Base-by-base conservation (phyloP, 2,329 filamentous ascomycete species). In the Trichoderma breve region DNA sequence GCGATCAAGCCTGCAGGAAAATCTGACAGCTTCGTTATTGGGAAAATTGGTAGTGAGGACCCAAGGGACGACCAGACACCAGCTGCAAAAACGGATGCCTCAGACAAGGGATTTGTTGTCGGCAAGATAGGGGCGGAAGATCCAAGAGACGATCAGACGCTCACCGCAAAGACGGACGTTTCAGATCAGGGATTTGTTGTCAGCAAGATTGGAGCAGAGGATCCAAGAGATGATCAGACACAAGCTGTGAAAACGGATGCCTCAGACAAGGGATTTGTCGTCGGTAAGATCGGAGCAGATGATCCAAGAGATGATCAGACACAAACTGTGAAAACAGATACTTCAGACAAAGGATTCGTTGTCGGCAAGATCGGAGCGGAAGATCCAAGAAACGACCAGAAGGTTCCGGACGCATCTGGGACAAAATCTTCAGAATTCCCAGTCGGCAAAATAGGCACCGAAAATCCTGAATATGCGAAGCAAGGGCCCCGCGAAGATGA, bases 401-500 rank as follows among this genome's bases (percentile, higher is more conserved):
- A 63, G 6, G n/a, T n/a, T 24, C 4, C 55, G 12, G 30, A 70
- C 21, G 63, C 63, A 55, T 55, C 63, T 21, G 51, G 21, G 14
- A 18, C 51, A 53, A 55, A 70, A 18, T 24, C 43, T 5, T 51
- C 58, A 57, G 67, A 21, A 14, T 62, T 53, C 3, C 18, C 62
- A n/a, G 66, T 70, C 34, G 66, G 66, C n/a, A 62, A 70, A 53
- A 47, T 58, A 21, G 47, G 53, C 9, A 14, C 51, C 5, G 61
- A 71, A 14, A 39, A 66, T 14, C 34, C 39, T 11, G 53, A 60
- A 32, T 68, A 60, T 26, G 65, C 65, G 11, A 68, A 68, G 7
- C 65, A 68, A 39, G 64, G 64, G 18, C 51, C 64, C 8, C 64
- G 64, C 26, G 64, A 67, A 14, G 66, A 70, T 21, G 66, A 70